These are phyloP conservation scores for Plasmodium inui DNA, from an alignment of 169 alveolate genomes.

Conservation along the genomic window DNA sequence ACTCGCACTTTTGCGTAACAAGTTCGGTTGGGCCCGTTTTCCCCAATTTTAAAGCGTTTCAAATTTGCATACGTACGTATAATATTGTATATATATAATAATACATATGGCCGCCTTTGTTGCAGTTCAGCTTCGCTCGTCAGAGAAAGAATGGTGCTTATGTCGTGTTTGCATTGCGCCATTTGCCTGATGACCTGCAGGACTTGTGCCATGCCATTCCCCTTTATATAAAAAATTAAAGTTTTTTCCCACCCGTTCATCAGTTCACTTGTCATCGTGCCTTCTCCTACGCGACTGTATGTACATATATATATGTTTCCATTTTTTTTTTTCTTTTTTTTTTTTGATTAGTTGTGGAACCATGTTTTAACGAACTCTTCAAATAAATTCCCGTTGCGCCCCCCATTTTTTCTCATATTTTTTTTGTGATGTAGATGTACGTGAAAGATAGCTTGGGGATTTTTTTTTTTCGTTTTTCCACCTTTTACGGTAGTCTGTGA, in stretches of 20 bases:
- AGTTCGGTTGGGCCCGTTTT: background rate
- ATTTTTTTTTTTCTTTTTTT: background rate
- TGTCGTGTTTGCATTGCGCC: background rate
- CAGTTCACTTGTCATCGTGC: background rate
- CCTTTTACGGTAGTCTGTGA: background rate
- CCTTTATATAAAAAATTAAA: background rate
- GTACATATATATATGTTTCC: constrained; percentile 16
- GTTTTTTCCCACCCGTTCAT: background rate
- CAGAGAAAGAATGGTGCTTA: background rate
- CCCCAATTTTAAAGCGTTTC: background rate
- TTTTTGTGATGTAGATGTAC: background rate
- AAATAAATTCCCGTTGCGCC: background rate
- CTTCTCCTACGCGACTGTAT: background rate
- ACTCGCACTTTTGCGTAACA: background rate
- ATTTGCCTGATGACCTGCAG: background rate
- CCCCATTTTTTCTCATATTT: background rate
- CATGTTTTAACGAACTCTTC: background rate
- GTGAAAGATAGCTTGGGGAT: background rate
- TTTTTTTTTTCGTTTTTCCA: background rate
- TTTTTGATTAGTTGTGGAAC: background rate
- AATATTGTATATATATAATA: background rate
- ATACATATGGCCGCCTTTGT: background rate
- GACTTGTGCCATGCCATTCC: background rate
- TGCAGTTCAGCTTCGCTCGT: background rate
- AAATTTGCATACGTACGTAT: background rate